Conservation (phyloP, 306 rosid genomes). For the Trichosanthes truncata region DNA sequence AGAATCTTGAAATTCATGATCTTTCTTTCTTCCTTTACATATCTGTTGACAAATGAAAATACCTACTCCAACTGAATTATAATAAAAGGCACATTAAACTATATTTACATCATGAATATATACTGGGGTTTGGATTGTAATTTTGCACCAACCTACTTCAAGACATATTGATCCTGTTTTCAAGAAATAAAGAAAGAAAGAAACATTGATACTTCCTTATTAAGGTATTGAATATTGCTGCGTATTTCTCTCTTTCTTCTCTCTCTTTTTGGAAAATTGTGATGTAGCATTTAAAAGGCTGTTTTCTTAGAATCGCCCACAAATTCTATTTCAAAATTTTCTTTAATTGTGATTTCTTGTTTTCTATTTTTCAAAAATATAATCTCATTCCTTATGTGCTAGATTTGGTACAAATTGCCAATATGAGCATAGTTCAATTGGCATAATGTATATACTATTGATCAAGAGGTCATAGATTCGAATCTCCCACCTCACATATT, state of each 20-base stretch:
- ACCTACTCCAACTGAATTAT: conserved; percentile 1
- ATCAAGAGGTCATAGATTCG: too few relatives aligned
- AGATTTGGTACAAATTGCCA: too few relatives aligned
- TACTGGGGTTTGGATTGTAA: not conserved
- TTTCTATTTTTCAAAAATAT: too few relatives aligned
- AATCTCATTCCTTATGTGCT: too few relatives aligned
- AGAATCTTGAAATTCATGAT: not conserved
- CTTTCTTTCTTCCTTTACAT: not conserved
- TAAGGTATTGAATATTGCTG: not conserved
- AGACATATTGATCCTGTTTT: not conserved
- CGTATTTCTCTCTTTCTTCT: not conserved
- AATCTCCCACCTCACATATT: too few relatives aligned
- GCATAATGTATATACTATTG: too few relatives aligned
- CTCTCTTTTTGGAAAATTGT: not conserved
- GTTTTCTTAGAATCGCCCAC: not conserved
- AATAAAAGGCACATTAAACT: not conserved
- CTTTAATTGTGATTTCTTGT: not conserved
- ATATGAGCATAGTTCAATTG: too few relatives aligned
- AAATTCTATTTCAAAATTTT: too few relatives aligned
- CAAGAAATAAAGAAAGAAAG: too few relatives aligned
- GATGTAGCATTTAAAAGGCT: not conserved
- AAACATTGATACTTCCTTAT: not conserved
- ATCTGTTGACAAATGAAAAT: not conserved
- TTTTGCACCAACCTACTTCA: not conserved
- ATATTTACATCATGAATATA: not conserved